Conservation (phyloP, 2,329 filamentous ascomycete species). For the Elsinoe ampelina region DNA sequence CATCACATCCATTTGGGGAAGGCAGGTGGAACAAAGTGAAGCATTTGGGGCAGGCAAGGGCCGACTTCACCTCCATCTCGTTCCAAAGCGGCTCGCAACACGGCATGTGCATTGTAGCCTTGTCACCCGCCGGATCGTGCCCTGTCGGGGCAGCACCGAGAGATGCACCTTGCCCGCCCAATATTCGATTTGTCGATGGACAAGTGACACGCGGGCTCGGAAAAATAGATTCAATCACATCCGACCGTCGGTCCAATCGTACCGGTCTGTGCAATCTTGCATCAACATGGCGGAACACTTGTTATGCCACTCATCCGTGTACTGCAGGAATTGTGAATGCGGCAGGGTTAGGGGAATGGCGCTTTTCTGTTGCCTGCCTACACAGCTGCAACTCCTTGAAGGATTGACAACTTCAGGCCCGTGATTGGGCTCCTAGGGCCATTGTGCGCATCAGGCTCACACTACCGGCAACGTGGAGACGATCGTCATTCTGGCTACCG, state of each 20-base stretch:
- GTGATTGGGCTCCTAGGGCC: constrained; percentile 4
- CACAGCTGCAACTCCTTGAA: neutral
- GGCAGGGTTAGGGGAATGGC: neutral
- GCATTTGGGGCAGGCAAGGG: neutral
- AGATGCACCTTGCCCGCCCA: neutral
- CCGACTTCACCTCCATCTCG: neutral
- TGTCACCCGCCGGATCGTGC: neutral
- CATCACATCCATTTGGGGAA: constrained; percentile 5
- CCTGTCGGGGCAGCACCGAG: no score
- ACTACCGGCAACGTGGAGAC: constrained; percentile 12
- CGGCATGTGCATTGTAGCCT: neutral
- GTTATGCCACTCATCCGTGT: neutral
- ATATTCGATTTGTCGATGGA: neutral
- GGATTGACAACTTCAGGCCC: neutral
- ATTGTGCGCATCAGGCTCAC: constrained; percentile 1
- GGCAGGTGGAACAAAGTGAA: neutral
- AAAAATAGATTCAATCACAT: neutral
- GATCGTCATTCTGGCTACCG: constrained; percentile 5
- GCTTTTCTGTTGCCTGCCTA: neutral
- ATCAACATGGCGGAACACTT: neutral
- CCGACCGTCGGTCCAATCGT: neutral
- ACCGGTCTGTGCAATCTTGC: neutral
- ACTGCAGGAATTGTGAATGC: neutral
- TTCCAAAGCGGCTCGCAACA: constrained; percentile 1
- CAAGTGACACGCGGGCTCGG: constrained; percentile 4